Percentiles rank a stretch among this genome's conserved stretches.
Conservation (phyloP, 371 early-diverging fungal species). For the Haplosporangium sp. region DNA sequence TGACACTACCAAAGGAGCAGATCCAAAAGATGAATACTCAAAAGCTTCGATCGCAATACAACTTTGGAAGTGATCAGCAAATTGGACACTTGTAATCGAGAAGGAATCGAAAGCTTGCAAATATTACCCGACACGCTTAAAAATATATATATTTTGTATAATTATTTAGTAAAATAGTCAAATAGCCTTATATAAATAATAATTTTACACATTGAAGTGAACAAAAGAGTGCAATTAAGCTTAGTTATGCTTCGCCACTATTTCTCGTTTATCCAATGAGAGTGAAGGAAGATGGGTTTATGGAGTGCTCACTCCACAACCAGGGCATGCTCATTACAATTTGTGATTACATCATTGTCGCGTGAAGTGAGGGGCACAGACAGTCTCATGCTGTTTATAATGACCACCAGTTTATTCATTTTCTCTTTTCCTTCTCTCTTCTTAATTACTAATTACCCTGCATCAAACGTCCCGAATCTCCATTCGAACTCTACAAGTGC, state of each 20-base stretch:
- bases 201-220: too few relatives aligned
- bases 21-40: slow-evolving; percentile 5
- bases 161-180: background rate
- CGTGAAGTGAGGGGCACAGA: background rate
- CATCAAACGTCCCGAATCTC: background rate
- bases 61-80: slow-evolving; percentile 9
- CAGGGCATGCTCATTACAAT: background rate
- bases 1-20: slow-evolving; percentile 6
- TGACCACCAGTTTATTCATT: background rate
- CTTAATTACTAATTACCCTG: background rate
- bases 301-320: background rate
- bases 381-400: background rate
- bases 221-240: too few relatives aligned
- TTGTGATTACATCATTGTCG: background rate
- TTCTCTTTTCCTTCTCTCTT: background rate
- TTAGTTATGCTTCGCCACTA: too few relatives aligned
- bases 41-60: slow-evolving; percentile 9
- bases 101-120: background rate
- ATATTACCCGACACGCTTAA: background rate
- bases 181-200: background rate
- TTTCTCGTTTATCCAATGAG: too few relatives aligned
- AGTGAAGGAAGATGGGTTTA: too few relatives aligned
- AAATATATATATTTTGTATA: too few relatives aligned
- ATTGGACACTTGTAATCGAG: background rate
- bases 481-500: background rate